Evolutionary conservation across 1,284 basidiomycete genomes (phyloP).

Genomic region (Ceratobasidium sp.): DNA sequence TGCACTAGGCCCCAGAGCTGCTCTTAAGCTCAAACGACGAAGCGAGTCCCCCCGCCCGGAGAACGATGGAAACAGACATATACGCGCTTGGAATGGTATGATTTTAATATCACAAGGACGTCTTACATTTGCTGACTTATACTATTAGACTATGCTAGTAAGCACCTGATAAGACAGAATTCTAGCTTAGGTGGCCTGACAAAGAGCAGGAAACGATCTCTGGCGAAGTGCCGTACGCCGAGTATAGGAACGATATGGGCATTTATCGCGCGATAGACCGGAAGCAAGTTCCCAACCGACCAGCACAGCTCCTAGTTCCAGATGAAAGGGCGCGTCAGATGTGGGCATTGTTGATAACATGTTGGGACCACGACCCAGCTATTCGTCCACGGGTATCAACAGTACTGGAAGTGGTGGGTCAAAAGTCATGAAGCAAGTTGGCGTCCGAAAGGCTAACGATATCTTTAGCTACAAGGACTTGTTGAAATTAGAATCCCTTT

Average conservation of each 20-base stretch:
- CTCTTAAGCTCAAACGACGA: not conserved
- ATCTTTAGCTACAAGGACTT: too few relatives aligned
- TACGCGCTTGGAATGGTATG: slow-evolving; percentile 5
- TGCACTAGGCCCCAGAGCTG: not conserved
- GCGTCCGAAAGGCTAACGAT: too few relatives aligned
- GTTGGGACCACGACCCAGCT: not conserved
- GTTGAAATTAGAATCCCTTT: too few relatives aligned
- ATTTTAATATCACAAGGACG: too few relatives aligned
- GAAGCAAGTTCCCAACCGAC: not conserved
- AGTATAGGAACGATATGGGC: not conserved
- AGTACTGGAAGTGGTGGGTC: too few relatives aligned
- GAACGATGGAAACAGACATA: not conserved
- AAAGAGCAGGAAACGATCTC: not conserved
- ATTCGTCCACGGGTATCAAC: not conserved
- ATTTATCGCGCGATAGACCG: not conserved
- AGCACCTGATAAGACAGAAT: not conserved
- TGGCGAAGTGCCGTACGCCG: not conserved
- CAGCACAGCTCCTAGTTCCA: not conserved
- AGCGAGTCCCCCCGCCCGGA: not conserved
- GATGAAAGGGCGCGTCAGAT: not conserved
- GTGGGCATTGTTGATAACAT: not conserved
- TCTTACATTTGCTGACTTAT: not conserved
- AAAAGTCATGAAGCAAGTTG: too few relatives aligned
- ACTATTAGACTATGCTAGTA: not conserved
- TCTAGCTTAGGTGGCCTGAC: not conserved